Evolutionary conservation across 1,139 yeast species (phyloP).

Genomic region (Chernovozyma sophiae-reginae): DNA sequence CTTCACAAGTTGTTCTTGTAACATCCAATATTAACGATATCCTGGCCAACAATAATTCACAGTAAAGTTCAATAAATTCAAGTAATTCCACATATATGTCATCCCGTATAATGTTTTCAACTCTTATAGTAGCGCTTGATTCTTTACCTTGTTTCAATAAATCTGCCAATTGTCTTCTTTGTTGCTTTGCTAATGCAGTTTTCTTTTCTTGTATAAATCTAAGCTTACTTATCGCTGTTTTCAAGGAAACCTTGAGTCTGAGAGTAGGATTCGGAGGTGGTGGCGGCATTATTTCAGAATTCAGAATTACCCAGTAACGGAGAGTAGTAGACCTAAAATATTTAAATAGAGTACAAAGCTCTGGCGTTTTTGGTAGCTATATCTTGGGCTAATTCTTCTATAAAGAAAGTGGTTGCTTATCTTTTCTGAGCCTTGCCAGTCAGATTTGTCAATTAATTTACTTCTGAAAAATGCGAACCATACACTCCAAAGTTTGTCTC

Average conservation of each 20-base stretch:
- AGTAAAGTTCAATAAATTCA: slow-evolving; percentile 76
- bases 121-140: slow-evolving; percentile 78
- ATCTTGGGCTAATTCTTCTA: too few relatives aligned
- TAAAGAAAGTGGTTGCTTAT: too few relatives aligned
- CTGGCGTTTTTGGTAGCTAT: too few relatives aligned
- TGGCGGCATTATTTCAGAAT: slow-evolving; percentile 16
- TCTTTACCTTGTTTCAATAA: slow-evolving; percentile 68
- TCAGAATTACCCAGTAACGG: too few relatives aligned
- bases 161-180: slow-evolving; percentile 72
- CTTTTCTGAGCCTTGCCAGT: too few relatives aligned
- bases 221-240: slow-evolving; percentile 78
- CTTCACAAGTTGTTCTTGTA: slow-evolving; percentile 44
- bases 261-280: slow-evolving; percentile 33
- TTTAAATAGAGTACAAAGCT: too few relatives aligned
- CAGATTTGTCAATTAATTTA: too few relatives aligned
- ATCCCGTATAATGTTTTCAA: slow-evolving; percentile 80
- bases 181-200: slow-evolving; percentile 76
- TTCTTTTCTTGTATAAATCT: slow-evolving; percentile 81
- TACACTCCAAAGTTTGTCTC: too few relatives aligned
- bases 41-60: slow-evolving; percentile 79
- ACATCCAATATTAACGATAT: slow-evolving; percentile 51
- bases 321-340: too few relatives aligned
- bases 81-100: slow-evolving; percentile 79
- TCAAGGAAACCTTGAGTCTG: slow-evolving; percentile 65
- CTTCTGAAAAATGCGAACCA: too few relatives aligned